Evolutionary conservation across 129 eudicot genomes (phyloP).

Genomic region (Flaveria robusta): DNA sequence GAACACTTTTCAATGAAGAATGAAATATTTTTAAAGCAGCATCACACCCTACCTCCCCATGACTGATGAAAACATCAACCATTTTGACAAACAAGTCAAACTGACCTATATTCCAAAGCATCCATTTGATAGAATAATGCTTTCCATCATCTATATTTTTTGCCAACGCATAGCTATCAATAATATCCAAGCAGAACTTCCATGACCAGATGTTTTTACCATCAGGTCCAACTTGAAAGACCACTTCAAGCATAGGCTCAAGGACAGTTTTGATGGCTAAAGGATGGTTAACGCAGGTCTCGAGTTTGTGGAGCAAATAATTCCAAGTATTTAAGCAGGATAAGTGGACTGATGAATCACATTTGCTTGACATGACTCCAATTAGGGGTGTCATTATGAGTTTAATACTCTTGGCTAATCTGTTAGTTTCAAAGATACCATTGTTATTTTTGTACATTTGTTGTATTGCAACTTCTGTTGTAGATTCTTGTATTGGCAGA

Average conservation of each 20-base stretch:
- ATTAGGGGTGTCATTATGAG: constrained; percentile 85
- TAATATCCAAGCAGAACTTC: constrained; percentile 60
- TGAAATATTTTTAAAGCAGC: constrained; percentile 54
- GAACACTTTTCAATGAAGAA: constrained; percentile 56
- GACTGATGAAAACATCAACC: constrained; percentile 47
- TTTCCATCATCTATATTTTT: constrained; percentile 37
- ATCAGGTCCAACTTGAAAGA: constrained; percentile 52
- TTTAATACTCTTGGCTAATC: constrained; percentile 52
- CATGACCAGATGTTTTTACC: constrained; percentile 55
- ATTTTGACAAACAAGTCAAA: constrained; percentile 55
- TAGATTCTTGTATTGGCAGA: constrained; percentile 39
- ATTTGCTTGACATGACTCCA: constrained; percentile 72
- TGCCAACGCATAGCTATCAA: constrained; percentile 50
- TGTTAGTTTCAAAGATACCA: constrained; percentile 38
- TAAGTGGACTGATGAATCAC: constrained; percentile 60
- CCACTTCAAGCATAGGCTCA: constrained; percentile 64
- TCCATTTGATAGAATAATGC: constrained; percentile 54
- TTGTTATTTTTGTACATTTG: constrained; percentile 28
- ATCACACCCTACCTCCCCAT: constrained; percentile 40
- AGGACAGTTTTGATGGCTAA: constrained; percentile 46
- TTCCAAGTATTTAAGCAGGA: constrained; percentile 85
- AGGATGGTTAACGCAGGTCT: constrained; percentile 44
- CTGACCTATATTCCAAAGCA: constrained; percentile 62
- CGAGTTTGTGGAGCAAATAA: constrained; percentile 84
- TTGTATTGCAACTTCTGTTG: constrained; percentile 4